phyloP scores from a whole-genome alignment of 495 filamentous ascomycete species.

The Cercophora newfieldiana region DNA sequence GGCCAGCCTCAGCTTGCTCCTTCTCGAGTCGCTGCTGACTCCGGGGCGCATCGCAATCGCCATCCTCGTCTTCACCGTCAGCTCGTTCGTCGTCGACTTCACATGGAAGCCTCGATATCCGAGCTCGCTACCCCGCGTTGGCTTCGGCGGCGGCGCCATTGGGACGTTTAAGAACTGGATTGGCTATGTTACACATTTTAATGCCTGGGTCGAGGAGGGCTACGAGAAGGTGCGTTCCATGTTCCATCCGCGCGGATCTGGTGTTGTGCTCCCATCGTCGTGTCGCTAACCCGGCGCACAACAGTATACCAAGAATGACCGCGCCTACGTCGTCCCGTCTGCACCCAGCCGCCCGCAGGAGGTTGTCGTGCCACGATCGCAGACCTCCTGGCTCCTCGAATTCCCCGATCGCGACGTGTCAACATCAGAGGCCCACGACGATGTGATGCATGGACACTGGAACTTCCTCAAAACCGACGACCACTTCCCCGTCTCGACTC shows the following conservation, averaged over 20 bases:
- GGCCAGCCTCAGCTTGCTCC: conserved; percentile 24
- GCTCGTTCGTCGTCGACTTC: conserved; percentile 37
- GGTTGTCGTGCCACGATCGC: conserved; percentile 37
- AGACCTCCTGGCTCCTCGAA: conserved; percentile 40
- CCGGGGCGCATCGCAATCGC: conserved; percentile 21
- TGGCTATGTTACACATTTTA: conserved; percentile 30
- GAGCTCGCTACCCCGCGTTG: conserved; percentile 35
- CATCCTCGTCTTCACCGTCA: conserved; percentile 29
- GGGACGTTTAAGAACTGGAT: conserved; percentile 36
- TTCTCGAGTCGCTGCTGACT: conserved; percentile 35
- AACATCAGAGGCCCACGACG: conserved; percentile 32
- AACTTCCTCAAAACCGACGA: conserved; percentile 36
- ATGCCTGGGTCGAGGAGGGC: conserved; percentile 36
- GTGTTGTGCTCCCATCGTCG: not conserved
- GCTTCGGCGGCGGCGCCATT: conserved; percentile 28
- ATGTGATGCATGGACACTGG: conserved; percentile 33
- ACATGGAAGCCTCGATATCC: conserved; percentile 34
- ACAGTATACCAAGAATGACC: conserved; percentile 37
- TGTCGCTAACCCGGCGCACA: conserved; percentile 1
- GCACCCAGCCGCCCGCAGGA: conserved; percentile 34
- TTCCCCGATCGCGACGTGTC: conserved; percentile 36
- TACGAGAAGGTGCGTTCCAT: conserved; percentile 34
- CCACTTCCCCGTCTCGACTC: conserved; percentile 32
- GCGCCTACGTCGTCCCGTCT: conserved; percentile 34
- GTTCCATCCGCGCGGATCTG: not conserved